A percentile compares a stretch with the other conserved stretches of the same genome.
Conservation (phyloP, 257 asterid species). For the Nicotiana otophora region DNA sequence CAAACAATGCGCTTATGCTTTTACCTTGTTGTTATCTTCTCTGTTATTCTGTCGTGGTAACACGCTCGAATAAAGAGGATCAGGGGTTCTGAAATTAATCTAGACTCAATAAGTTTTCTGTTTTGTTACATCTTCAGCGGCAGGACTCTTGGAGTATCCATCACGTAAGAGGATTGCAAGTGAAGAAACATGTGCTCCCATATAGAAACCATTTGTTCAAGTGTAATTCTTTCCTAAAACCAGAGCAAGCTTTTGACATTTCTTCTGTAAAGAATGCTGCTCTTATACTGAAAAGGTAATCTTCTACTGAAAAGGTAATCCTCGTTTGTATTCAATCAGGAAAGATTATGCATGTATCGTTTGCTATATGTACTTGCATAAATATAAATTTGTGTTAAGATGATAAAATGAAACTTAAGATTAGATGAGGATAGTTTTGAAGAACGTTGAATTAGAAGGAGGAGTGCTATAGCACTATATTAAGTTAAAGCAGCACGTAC, state of each 20-base stretch:
- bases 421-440: not conserved
- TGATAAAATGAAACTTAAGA: not conserved
- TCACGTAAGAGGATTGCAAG: conserved; percentile 37
- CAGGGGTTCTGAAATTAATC: not conserved
- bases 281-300: conserved; percentile 56
- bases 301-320: conserved; percentile 54
- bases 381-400: not conserved
- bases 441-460: not conserved
- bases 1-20: not conserved
- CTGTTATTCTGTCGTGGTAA: not conserved
- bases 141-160: conserved; percentile 51
- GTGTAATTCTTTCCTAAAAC: conserved; percentile 59
- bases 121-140: conserved; percentile 40
- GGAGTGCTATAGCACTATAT: not conserved
- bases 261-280: conserved; percentile 54
- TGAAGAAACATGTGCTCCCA: conserved; percentile 36
- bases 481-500: not conserved
- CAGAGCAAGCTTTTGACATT: conserved; percentile 42
- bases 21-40: not conserved
- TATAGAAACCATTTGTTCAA: conserved; percentile 39
- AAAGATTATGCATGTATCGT: not conserved
- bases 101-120: conserved; percentile 1
- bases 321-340: not conserved
- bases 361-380: not conserved
- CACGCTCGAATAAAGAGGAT: not conserved